Base-by-base conservation (phyloP, 176 grass and related monocot species). In the Cocos nucifera region DNA sequence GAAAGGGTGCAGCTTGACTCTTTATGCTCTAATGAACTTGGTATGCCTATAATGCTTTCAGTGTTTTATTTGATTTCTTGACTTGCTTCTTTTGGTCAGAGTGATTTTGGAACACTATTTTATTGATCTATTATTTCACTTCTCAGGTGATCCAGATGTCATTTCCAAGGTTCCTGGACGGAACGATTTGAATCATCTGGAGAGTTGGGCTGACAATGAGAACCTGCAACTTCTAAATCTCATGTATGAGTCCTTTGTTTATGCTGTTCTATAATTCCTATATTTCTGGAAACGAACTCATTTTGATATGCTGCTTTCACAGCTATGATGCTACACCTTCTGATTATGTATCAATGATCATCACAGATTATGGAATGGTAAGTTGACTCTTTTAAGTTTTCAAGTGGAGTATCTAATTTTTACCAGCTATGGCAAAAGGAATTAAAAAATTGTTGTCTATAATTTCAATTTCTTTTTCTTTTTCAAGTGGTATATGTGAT, bases 301-400 rank as follows among this genome's bases (percentile, higher is more conserved):
- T 44, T 44, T 44, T 44, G 8, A 10, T 44, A 10, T 44, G 35
- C 35, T 12, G 10, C 35, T 12, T 44, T 44, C 1, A 62, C 70
- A 88, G 81, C 26, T 96, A 96, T 58, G 89, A 85, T 73, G 74
- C 79, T 32, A 95, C 78, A 29, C 89, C 89, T 58, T 82, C 89
- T 9, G 85, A 95, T 61, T 95, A 85, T 61, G 72, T 95, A 32
- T 95, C 85, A 71, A 70, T 95, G 84, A 72, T 85, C 64, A 84
- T 95, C 72, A 95, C 91, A 29, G 91, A 95, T 81, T 89, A 95
- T 77, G 84, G 89, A 72, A 95, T 95, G 89, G 78, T 85, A 84
- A 71, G 69, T 71, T n/a, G n/a, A n/a, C n/a, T n/a, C n/a, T n/a
- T n/a, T 10, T 12, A 12, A 44, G 35, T 44, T 44, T 44, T 44